phyloP scores from a whole-genome alignment of 176 grass and related monocot genomes.

The Carex littledalei region DNA sequence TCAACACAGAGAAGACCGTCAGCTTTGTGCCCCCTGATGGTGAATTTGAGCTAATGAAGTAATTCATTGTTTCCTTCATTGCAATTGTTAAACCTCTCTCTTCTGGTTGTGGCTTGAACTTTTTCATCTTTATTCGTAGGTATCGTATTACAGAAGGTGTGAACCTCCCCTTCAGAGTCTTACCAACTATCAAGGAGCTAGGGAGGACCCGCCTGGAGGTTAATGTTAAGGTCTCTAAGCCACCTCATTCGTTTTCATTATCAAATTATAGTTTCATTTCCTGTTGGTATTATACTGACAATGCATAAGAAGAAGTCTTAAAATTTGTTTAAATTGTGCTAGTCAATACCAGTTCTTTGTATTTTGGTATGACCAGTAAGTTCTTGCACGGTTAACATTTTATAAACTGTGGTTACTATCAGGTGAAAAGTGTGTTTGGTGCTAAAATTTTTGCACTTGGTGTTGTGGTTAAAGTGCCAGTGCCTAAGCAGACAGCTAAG shows the following conservation, averaged over 20 bases:
- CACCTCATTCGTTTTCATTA: neutral
- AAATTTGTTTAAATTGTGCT: neutral
- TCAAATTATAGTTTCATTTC: neutral
- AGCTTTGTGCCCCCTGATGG: slow-evolving; percentile 98
- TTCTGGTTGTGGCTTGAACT: neutral
- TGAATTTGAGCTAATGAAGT: slow-evolving; percentile 99
- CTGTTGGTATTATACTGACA: neutral
- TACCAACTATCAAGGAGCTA: slow-evolving; percentile 98
- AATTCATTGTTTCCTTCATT: slow-evolving; percentile 31
- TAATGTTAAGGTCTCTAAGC: slow-evolving; percentile 75
- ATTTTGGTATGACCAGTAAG: neutral
- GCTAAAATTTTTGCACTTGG: slow-evolving; percentile 99
- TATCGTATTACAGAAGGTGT: slow-evolving; percentile 98
- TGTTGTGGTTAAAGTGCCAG: slow-evolving; percentile 91
- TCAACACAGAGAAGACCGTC: slow-evolving; percentile 99
- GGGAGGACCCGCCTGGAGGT: slow-evolving; percentile 96
- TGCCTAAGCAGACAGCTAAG: slow-evolving; percentile 98
- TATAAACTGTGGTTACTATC: neutral
- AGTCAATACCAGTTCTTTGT: neutral
- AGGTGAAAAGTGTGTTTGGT: slow-evolving; percentile 99
- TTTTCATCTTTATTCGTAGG: slow-evolving; percentile 35
- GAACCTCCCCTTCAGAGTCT: slow-evolving; percentile 94
- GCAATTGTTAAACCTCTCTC: neutral
- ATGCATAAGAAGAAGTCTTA: neutral
- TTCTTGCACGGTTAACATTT: slow-evolving; percentile 27